These are phyloP conservation scores for Eucalyptus sideroxylon DNA, from an alignment of 345 rosid species.

Conservation along the genomic window DNA sequence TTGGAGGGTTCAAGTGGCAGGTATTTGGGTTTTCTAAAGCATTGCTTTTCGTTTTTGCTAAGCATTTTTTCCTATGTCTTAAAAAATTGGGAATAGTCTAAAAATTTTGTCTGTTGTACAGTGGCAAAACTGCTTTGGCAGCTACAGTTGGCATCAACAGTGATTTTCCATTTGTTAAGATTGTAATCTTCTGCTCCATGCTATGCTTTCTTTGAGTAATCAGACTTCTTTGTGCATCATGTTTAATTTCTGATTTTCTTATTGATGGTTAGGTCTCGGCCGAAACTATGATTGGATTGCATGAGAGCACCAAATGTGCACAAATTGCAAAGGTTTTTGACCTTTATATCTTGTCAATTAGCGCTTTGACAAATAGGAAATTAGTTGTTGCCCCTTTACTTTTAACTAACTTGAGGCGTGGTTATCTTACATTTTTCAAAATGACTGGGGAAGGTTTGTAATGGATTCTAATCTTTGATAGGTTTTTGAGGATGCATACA, in stretches of 20 bases:
- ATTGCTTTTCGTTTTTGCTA: background rate
- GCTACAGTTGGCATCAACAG: slow-evolving; percentile 93
- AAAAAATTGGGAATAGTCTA: background rate
- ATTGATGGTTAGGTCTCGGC: background rate
- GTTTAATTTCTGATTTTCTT: background rate
- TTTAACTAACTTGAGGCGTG: background rate
- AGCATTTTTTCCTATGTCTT: background rate
- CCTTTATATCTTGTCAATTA: background rate
- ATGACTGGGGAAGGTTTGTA: background rate
- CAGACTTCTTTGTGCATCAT: background rate
- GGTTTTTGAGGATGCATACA: slow-evolving; percentile 98
- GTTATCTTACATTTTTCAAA: background rate
- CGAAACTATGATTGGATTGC: background rate
- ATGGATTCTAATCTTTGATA: background rate
- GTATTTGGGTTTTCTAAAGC: slow-evolving; percentile 9
- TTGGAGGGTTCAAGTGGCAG: slow-evolving; percentile 93
- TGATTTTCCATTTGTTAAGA: slow-evolving; percentile 93
- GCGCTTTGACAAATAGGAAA: slow-evolving; percentile 41
- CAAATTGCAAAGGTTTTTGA: background rate
- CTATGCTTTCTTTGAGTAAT: background rate
- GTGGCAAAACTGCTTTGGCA: slow-evolving; percentile 96
- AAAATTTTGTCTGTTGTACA: slow-evolving; percentile 6
- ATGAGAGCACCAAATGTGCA: background rate
- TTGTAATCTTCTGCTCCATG: slow-evolving; percentile 39
- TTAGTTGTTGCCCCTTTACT: slow-evolving; percentile 15